Conservation (phyloP, 2,329 filamentous ascomycete species). For the Hypoxylon sp. region DNA sequence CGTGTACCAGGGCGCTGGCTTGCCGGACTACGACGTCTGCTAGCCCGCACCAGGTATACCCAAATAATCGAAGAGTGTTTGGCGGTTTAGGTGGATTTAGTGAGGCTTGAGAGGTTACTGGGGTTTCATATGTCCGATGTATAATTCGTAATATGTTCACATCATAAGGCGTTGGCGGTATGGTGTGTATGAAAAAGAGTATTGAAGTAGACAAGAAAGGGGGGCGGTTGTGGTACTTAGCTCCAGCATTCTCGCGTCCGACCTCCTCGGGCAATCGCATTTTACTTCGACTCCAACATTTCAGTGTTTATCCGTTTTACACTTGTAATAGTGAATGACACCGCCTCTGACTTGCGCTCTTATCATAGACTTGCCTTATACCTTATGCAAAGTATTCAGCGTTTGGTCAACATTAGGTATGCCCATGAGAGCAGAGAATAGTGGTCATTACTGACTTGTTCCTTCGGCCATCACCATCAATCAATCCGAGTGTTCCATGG, state of each 20-base stretch:
- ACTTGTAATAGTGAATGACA: background rate
- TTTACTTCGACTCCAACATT: conserved; percentile 16
- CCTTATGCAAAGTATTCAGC: background rate
- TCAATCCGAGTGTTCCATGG: conserved; percentile 16
- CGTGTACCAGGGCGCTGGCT: conserved; percentile 47
- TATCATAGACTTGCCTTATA: conserved; percentile 1
- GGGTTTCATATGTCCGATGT: conserved; percentile 8
- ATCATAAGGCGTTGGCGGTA: conserved; percentile 18
- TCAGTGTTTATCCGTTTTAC: background rate
- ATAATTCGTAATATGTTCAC: conserved; percentile 17
- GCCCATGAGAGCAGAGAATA: conserved; percentile 1
- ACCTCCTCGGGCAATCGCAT: conserved; percentile 15
- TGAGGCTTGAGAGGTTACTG: background rate
- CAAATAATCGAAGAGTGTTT: background rate
- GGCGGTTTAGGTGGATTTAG: conserved; percentile 4
- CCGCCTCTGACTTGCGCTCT: background rate
- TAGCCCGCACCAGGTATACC: conserved; percentile 31
- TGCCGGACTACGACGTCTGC: conserved; percentile 56
- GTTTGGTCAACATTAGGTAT: background rate
- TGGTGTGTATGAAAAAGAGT: conserved; percentile 3
- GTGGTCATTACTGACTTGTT: conserved; percentile 3
- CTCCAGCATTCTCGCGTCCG: conserved; percentile 2
- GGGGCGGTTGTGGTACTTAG: conserved; percentile 6
- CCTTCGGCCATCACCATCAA: conserved; percentile 7
- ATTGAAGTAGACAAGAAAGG: conserved; percentile 12